Percentiles rank a stretch among this genome's conserved stretches.
Evolutionary conservation across 371 early-diverging fungal genomes (phyloP).

Genomic region (Mucor sp.): DNA sequence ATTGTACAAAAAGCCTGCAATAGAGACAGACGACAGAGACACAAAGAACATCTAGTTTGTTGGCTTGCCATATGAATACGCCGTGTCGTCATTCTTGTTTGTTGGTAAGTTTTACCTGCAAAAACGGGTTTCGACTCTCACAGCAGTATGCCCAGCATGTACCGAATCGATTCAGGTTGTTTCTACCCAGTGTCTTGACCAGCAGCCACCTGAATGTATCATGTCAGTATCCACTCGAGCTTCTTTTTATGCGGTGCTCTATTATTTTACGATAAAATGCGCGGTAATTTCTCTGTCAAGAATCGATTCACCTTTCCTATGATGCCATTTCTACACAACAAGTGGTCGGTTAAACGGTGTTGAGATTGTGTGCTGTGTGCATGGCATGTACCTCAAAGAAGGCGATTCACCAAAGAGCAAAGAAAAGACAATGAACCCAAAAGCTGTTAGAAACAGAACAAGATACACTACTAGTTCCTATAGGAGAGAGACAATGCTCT

Average conservation of each 20-base stretch:
- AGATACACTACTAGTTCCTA: constrained; percentile 28
- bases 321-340: constrained; percentile 30
- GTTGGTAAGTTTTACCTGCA: constrained; percentile 48
- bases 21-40: constrained; percentile 27
- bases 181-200: constrained; percentile 21
- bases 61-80: no score
- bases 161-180: constrained; percentile 21
- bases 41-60: constrained; percentile 47
- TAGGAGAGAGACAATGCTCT: not conserved
- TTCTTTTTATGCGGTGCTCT: not conserved
- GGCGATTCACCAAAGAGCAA: constrained; percentile 49
- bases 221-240: not conserved
- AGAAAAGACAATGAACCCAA: constrained; percentile 39
- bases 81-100: no score
- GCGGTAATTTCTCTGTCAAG: constrained; percentile 29
- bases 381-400: constrained; percentile 31
- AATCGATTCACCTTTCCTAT: constrained; percentile 34
- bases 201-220: not conserved
- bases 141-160: constrained; percentile 44
- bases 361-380: not conserved
- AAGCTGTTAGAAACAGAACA: constrained; percentile 20
- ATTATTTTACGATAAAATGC: constrained; percentile 28
- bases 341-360: not conserved
- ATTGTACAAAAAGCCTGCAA: constrained; percentile 29
- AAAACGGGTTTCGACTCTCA: constrained; percentile 50